Evolutionary conservation across 192 early-diverging fungal species (phyloP).

Genomic region (Coemansia sp.): DNA sequence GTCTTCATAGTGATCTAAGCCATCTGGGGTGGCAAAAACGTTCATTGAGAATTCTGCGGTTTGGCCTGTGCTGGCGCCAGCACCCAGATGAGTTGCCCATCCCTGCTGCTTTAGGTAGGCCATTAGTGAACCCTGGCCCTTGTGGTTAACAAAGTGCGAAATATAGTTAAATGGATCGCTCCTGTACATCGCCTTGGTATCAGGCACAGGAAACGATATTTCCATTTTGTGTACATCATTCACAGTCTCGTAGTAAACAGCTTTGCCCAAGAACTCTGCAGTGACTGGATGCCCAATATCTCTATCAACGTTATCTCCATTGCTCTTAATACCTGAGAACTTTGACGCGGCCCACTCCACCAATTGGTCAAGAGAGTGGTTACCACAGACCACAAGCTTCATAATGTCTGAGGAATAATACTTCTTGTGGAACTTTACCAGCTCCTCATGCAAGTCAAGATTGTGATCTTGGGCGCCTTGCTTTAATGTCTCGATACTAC

Average conservation of each 20-base stretch:
- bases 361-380: conserved; percentile 74
- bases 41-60: conserved; percentile 3
- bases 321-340: conserved; percentile 76
- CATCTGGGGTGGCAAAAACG: conserved; percentile 12
- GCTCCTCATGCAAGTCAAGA: conserved; percentile 72
- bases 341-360: conserved; percentile 74
- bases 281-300: not conserved
- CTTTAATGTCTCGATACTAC: conserved; percentile 76
- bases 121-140: conserved; percentile 79
- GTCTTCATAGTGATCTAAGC: conserved; percentile 23
- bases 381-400: conserved; percentile 83
- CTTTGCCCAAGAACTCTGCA: conserved; percentile 54
- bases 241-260: conserved; percentile 68
- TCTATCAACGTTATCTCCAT: conserved; percentile 57
- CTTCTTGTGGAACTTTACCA: conserved; percentile 76
- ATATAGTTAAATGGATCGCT: conserved; percentile 65
- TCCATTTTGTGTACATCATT: conserved; percentile 67
- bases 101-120: conserved; percentile 76
- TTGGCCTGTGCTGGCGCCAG: not conserved
- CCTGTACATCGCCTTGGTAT: conserved; percentile 56
- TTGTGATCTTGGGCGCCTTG: conserved; percentile 50
- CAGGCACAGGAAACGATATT: conserved; percentile 80
- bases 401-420: conserved; percentile 93
- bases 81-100: conserved; percentile 65
- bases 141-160: conserved; percentile 74